Evolutionary conservation across 129 eudicot genomes (phyloP).

Genomic region (Flaveria sonorensis): DNA sequence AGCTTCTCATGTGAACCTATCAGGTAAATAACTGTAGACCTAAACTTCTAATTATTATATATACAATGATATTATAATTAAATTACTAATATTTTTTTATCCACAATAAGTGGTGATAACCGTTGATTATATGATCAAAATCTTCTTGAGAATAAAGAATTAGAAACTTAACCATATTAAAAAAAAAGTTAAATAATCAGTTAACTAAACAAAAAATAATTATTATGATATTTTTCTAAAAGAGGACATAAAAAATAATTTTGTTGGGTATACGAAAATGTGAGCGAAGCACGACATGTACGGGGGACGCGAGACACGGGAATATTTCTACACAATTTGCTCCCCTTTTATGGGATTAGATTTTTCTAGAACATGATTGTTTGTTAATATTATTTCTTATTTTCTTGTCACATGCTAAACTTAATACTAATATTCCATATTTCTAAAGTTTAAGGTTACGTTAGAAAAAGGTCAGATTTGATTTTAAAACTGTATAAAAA

Average conservation of each 20-base stretch:
- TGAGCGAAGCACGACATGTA: slow-evolving; percentile 29
- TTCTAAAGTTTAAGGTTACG: too few species aligned
- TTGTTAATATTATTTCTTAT: background rate
- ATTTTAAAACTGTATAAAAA: too few species aligned
- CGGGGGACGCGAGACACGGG: slow-evolving; percentile 41
- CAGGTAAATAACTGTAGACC: too few species aligned
- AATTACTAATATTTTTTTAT: too few species aligned
- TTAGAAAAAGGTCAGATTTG: too few species aligned
- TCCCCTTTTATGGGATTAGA: slow-evolving; percentile 23
- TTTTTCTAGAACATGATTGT: slow-evolving; percentile 27
- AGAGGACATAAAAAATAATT: slow-evolving; percentile 13
- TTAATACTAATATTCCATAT: background rate
- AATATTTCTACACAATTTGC: slow-evolving; percentile 37
- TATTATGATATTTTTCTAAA: background rate
- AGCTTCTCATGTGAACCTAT: too few species aligned
- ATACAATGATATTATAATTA: too few species aligned
- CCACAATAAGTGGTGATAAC: too few species aligned
- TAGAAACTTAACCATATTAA: too few species aligned
- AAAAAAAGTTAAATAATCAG: background rate
- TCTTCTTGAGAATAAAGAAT: too few species aligned
- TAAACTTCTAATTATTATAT: too few species aligned
- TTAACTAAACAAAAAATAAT: background rate
- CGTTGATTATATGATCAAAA: too few species aligned
- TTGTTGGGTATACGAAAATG: slow-evolving; percentile 26
- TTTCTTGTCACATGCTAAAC: background rate